Conservation (phyloP, 331 rosid genomes). For the Acacia concinna region DNA sequence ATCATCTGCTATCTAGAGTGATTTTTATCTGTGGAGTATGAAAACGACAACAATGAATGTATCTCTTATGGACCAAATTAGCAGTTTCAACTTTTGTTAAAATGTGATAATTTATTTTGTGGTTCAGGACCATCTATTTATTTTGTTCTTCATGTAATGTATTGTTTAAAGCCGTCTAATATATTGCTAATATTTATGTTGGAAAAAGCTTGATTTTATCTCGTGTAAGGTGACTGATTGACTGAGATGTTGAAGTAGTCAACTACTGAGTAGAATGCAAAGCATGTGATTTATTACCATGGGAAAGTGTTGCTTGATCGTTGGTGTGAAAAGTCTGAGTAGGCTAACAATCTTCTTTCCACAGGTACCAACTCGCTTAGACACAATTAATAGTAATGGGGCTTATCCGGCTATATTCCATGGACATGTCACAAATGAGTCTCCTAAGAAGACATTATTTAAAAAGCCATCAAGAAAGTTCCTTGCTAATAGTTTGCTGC, state of each 20-base stretch:
- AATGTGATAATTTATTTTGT: background rate
- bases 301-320: too few relatives aligned
- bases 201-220: background rate
- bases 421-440: constrained; percentile 33
- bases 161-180: background rate
- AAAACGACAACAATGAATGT: background rate
- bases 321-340: background rate
- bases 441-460: constrained; percentile 32
- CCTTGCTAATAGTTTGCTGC: constrained; percentile 67
- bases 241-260: background rate
- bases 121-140: too few relatives aligned
- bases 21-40: background rate
- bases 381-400: constrained; percentile 29
- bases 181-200: background rate
- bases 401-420: constrained; percentile 23
- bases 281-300: too few relatives aligned
- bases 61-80: background rate
- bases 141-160: background rate
- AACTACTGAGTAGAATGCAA: background rate
- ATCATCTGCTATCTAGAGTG: background rate
- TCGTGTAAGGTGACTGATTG: background rate
- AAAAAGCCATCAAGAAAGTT: constrained; percentile 61
- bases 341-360: constrained; percentile 29
- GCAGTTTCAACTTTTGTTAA: background rate
- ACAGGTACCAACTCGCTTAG: constrained; percentile 67